A percentile compares a stretch with the other conserved stretches of the same genome.
Evolutionary conservation across 176 grass and related monocot genomes (phyloP).

Genomic region (Carex myosuroides): DNA sequence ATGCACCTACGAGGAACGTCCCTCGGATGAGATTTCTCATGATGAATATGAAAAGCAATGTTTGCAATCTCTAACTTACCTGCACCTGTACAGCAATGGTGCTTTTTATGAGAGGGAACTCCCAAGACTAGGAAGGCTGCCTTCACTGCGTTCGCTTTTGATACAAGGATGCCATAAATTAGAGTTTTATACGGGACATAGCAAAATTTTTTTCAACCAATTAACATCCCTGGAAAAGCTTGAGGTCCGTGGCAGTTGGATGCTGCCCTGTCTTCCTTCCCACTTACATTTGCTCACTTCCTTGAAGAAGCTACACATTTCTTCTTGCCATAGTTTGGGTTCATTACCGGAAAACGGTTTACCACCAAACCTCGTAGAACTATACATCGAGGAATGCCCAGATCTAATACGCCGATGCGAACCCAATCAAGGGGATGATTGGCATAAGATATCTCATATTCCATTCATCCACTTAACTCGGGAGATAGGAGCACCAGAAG

Average conservation of each 20-base stretch:
- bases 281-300: neutral
- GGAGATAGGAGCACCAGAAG: neutral
- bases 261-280: neutral
- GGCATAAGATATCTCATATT: slow-evolving; percentile 8
- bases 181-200: too few relatives aligned
- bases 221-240: slow-evolving; percentile 11
- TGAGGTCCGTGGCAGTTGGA: neutral
- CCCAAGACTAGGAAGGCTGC: neutral
- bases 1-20: neutral
- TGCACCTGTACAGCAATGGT: neutral
- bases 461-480: neutral
- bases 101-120: too few relatives aligned
- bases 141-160: neutral
- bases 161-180: neutral
- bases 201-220: too few relatives aligned
- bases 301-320: neutral
- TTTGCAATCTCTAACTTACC: neutral
- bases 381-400: neutral
- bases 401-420: neutral
- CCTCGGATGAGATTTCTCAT: neutral
- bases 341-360: neutral
- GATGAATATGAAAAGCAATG: neutral
- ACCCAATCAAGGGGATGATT: neutral
- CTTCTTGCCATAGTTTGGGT: neutral
- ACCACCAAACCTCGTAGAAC: neutral